Percentiles rank a stretch among this genome's conserved stretches.
Evolutionary conservation across 768 basidiomycete species (phyloP).

Genomic region (Pisolithus marmoratus): DNA sequence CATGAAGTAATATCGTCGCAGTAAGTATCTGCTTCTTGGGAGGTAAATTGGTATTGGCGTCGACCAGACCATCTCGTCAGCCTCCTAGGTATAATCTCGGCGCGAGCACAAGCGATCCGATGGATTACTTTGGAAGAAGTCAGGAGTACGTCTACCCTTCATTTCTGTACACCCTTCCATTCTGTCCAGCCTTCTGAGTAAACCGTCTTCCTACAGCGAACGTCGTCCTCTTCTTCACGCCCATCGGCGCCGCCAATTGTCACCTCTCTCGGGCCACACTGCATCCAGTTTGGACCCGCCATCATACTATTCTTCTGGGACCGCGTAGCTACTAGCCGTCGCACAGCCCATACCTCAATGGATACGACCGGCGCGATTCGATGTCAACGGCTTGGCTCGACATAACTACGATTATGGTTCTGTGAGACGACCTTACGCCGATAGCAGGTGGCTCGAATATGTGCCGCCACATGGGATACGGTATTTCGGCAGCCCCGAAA

Average conservation of each 20-base stretch:
- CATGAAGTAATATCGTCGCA: constrained; percentile 26
- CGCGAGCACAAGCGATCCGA: constrained; percentile 10
- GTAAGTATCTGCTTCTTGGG: constrained; percentile 9
- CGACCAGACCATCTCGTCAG: constrained; percentile 12
- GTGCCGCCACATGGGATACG: constrained; percentile 62
- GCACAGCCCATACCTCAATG: constrained; percentile 25
- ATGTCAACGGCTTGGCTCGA: constrained; percentile 25
- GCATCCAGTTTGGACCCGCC: constrained; percentile 18
- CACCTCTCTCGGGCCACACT: constrained; percentile 16
- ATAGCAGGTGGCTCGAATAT: constrained; percentile 70
- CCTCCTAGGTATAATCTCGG: constrained; percentile 11
- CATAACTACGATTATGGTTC: constrained; percentile 24
- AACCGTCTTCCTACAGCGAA: constrained; percentile 37
- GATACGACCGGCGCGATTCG: constrained; percentile 18
- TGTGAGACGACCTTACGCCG: constrained; percentile 14
- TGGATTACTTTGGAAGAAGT: constrained; percentile 7
- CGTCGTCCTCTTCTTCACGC: constrained; percentile 42
- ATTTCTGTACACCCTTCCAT: too few relatives aligned
- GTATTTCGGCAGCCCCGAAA: constrained; percentile 64
- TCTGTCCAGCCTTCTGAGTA: not conserved
- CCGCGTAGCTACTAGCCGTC: constrained; percentile 9
- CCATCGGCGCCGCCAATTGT: constrained; percentile 25
- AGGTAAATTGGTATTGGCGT: not conserved
- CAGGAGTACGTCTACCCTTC: constrained; percentile 27
- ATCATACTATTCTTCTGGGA: constrained; percentile 12